Base-by-base conservation (phyloP, 495 filamentous ascomycete genomes). In the Aspergillus sparsus region DNA sequence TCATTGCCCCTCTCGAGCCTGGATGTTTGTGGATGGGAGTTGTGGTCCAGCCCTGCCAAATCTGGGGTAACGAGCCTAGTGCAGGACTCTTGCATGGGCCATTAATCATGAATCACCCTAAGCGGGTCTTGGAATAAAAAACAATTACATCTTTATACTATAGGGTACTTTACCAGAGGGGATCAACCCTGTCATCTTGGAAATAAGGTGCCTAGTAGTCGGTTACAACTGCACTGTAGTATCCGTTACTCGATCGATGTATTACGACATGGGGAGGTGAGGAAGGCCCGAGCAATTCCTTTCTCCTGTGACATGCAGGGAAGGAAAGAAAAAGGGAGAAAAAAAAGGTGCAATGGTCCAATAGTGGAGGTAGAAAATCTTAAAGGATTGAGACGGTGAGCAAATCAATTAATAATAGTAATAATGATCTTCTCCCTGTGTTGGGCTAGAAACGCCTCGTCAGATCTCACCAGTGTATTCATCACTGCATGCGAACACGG, bases 331-430 rank as follows among this genome's bases (percentile, higher is more conserved):
- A 47, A 47, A 21, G 5, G 16, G 45, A 13, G 16, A 47, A 5
- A 45, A 18, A 47, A 15, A 47, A 21, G 9, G 16, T 9, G 9
- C 5, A 18, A 15, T n/a, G 32, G 34, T 33, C 33, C 57, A 39
- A 49, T 53, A 4, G 35, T 42, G 27, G 58, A 55, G 18, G 45
- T 37, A 12, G 37, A 47, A 27, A 34, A 27, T 27, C 49, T 34
- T 42, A 49, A 53, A 60, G 52, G 58, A 36, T 27, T 27, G 44
- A 60, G 57, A 55, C 53, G 59, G 55, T 65, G 63, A 62, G 63
- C 46, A 49, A 55, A 52, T 58, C 53, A 44, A 49, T 54, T 16
- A 21, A 39, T 32, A 18, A 35, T 33, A 42, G 32, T 15, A 50
- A 51, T 57, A 41, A 53, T 37, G 60, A 62, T 55, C 58, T 60